A percentile compares a stretch with the other conserved stretches of the same genome.
phyloP scores from a whole-genome alignment of 1,139 yeast genomes.

The Hansenula lynferdii region DNA sequence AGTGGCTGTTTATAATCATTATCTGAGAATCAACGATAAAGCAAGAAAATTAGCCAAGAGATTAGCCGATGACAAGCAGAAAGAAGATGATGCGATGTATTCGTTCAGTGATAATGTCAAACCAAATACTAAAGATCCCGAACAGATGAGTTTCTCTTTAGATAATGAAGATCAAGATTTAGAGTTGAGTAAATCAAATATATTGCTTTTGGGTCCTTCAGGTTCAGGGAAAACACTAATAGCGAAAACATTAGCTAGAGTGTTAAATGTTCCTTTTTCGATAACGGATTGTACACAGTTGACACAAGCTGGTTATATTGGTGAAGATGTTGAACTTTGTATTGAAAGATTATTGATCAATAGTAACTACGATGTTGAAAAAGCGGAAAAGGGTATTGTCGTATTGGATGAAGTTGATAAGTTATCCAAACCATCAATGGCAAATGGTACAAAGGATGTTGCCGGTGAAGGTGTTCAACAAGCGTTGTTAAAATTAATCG shows the following conservation, averaged over 20 bases:
- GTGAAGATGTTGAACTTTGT: slow-evolving; percentile 52
- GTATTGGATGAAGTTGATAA: slow-evolving; percentile 53
- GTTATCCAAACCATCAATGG: slow-evolving; percentile 38
- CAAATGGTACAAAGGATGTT: slow-evolving; percentile 45
- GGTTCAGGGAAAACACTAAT: slow-evolving; percentile 52
- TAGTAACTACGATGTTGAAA: slow-evolving; percentile 42
- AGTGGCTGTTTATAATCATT: slow-evolving; percentile 53
- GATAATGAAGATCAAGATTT: slow-evolving; percentile 27
- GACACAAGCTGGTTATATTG: slow-evolving; percentile 56
- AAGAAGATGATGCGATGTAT: slow-evolving; percentile 20
- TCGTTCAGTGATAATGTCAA: slow-evolving; percentile 21
- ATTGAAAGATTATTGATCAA: slow-evolving; percentile 41
- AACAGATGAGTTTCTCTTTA: slow-evolving; percentile 23
- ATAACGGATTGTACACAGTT: slow-evolving; percentile 52
- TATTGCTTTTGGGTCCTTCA: slow-evolving; percentile 48
- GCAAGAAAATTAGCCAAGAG: slow-evolving; percentile 20
- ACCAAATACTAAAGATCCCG: slow-evolving; percentile 26
- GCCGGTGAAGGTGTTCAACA: slow-evolving; percentile 59
- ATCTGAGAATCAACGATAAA: slow-evolving; percentile 38
- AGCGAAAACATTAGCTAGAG: slow-evolving; percentile 45
- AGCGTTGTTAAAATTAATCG: slow-evolving; percentile 45
- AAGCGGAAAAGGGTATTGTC: slow-evolving; percentile 47
- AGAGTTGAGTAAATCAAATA: slow-evolving; percentile 45
- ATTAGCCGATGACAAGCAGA: slow-evolving; percentile 12
- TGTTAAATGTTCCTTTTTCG: slow-evolving; percentile 46